Conservation (phyloP, 2,329 filamentous ascomycete genomes). For the Samsoniella hepiali region DNA sequence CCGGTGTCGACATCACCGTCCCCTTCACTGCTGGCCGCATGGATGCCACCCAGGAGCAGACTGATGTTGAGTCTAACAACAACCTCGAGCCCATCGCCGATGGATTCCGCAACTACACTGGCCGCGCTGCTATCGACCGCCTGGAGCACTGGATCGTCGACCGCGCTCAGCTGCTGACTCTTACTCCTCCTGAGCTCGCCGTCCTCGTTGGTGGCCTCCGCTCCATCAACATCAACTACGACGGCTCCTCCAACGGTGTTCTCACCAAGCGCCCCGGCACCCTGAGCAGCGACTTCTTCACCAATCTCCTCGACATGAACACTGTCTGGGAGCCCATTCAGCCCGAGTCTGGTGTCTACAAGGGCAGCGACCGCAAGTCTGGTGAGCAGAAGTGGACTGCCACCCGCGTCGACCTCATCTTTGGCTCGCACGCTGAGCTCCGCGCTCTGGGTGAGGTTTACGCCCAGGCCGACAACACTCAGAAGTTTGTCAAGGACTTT, state of each 20-base stretch:
- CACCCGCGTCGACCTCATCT: constrained; percentile 65
- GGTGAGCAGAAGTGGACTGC: constrained; percentile 66
- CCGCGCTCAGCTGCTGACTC: constrained; percentile 65
- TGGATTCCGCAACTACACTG: constrained; percentile 77
- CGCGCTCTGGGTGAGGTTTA: constrained; percentile 70
- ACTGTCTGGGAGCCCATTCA: constrained; percentile 56
- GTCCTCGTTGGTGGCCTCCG: constrained; percentile 71
- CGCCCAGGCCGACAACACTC: constrained; percentile 53
- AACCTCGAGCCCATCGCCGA: constrained; percentile 69
- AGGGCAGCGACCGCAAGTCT: constrained; percentile 62
- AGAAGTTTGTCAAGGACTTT: constrained; percentile 70
- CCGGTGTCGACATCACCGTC: constrained; percentile 51
- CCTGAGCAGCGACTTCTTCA: constrained; percentile 78
- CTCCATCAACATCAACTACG: constrained; percentile 66
- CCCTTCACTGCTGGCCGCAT: constrained; percentile 71
- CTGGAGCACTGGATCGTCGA: constrained; percentile 71
- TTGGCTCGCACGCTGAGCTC: constrained; percentile 72
- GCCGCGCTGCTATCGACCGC: constrained; percentile 55
- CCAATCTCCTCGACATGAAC: constrained; percentile 68
- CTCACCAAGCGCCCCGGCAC: constrained; percentile 65
- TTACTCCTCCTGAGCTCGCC: constrained; percentile 68
- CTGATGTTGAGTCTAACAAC: constrained; percentile 60
- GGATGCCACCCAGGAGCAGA: constrained; percentile 70
- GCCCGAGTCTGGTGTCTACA: constrained; percentile 52
- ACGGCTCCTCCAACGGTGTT: constrained; percentile 64